Evolutionary conservation across 2,329 filamentous ascomycete species (phyloP).

Genomic region (Fusarium paranaense): DNA sequence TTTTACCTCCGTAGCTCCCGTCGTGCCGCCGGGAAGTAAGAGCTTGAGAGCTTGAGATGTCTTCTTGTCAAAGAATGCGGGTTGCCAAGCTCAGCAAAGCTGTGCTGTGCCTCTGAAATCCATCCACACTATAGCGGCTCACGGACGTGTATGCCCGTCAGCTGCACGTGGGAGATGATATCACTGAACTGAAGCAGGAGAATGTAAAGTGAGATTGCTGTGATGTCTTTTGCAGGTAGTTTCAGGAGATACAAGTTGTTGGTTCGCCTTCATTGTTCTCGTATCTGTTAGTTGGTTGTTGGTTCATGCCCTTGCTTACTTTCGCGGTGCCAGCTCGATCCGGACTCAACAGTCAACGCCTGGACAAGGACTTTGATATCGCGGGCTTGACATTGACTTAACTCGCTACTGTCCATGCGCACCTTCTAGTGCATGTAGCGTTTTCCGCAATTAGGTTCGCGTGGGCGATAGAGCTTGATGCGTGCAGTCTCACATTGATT

Average conservation of each 20-base stretch:
- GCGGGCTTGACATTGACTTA: background rate
- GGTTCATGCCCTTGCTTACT: background rate
- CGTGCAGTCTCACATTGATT: background rate
- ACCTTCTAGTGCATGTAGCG: background rate
- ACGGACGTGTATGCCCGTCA: background rate
- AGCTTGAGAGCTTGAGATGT: background rate
- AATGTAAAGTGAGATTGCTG: background rate
- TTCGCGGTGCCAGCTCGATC: background rate
- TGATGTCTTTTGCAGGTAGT: background rate
- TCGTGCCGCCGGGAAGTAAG: background rate
- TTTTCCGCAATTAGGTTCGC: background rate
- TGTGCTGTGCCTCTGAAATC: background rate
- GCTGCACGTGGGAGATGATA: background rate
- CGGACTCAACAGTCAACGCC: background rate
- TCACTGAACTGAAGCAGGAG: background rate
- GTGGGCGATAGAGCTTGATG: background rate
- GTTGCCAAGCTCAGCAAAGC: background rate
- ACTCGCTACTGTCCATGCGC: background rate
- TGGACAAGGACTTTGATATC: background rate
- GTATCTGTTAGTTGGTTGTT: background rate
- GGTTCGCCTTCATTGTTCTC: background rate
- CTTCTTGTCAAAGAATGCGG: background rate
- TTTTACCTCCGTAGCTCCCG: slow-evolving; percentile 19
- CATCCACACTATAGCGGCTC: background rate
- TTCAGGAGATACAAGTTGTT: background rate